Base-by-base conservation (phyloP, 345 rosid genomes). In the Heritiera littoralis region DNA sequence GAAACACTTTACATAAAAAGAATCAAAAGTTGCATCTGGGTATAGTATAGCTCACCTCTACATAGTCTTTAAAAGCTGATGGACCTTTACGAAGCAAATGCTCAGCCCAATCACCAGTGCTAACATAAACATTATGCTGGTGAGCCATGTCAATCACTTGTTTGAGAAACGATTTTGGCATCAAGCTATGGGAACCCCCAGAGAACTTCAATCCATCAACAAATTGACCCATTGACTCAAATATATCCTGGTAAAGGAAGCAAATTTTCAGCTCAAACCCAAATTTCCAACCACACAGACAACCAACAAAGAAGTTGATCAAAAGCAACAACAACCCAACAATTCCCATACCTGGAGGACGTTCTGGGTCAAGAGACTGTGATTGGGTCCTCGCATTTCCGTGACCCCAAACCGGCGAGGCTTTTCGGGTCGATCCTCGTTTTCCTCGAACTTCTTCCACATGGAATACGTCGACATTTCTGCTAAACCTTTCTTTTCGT, bases 51-150 rank as follows among this genome's bases (percentile, higher is more conserved):
- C 78, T 84, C 79, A 92, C 98, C 92, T 93, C 89, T 3, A 93
- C 88, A 78, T 91, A 92, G 5, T 92, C 89, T 80, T 88, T 89
- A 88, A 96, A 92, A 78, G 92, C 89, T 11, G 97, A 87, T 18
- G 92, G 95, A 77, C 95, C 94, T 87, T 66, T 81, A 54, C 86
- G 90, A 79, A 87, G 83, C 85, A 88, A 58, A 86, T 94, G 97
- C 40, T 94, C 98, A 13, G 97, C 92, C 98, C 98, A 96, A 59
- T 94, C 98, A 6, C 98, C 95, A 0, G 95, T 92, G 72, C 95
- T 94, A 9, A 94, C 99, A 80, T 94, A 94, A 8, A 94, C 92
- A 75, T 90, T 87, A 80, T 94, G 94, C 30, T 88, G 87, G 79
- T 92, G 98, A 68, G 98, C 97, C 89, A 83, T 84, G 68, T 88